Conservation (phyloP, 352 stramenopile species). For the Thalassiosira allenii region DNA sequence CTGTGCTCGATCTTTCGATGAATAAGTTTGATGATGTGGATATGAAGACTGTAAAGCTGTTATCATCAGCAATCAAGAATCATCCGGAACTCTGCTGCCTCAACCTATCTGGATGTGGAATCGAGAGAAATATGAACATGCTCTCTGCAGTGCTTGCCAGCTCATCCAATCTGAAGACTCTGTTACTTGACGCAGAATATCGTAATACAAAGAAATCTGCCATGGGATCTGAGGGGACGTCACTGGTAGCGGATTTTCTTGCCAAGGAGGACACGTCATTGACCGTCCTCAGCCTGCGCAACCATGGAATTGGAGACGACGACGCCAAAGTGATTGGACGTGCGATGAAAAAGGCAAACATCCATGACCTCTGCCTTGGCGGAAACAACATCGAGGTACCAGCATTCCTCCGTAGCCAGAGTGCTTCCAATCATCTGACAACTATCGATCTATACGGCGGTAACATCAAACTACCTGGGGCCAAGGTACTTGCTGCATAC, state of each 20-base stretch:
- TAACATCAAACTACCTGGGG: not conserved
- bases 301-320: not conserved
- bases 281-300: not conserved
- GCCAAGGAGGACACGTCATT: not conserved
- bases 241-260: not conserved
- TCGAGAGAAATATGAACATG: not conserved
- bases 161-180: not conserved
- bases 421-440: not conserved
- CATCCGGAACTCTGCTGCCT: not conserved
- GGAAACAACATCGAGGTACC: not conserved
- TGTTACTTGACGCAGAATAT: not conserved
- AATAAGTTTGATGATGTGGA: slow-evolving; percentile 1
- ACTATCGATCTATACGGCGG: not conserved
- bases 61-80: not conserved
- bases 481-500: not conserved
- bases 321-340: not conserved
- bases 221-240: not conserved
- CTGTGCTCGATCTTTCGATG: not conserved
- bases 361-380: not conserved
- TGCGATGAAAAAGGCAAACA: not conserved
- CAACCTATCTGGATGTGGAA: not conserved
- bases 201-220: not conserved
- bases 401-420: not conserved
- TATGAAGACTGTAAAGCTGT: not conserved
- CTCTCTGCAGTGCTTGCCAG: not conserved